phyloP scores from a whole-genome alignment of 192 early-diverging fungal species.

The Podila minutissima region DNA sequence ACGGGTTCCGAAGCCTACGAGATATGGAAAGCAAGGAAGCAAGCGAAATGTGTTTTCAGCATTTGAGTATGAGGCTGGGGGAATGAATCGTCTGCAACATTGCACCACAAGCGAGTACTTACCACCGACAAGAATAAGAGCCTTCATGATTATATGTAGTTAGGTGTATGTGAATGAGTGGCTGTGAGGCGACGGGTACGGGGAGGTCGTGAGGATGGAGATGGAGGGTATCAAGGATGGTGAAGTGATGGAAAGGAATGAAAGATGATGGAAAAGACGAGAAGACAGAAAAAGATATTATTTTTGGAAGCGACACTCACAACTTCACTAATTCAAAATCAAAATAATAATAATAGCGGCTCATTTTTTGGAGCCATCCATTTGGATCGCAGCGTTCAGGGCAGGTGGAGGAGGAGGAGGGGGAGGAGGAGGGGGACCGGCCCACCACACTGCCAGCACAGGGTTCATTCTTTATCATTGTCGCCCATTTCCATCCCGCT shows the following conservation, averaged over 20 bases:
- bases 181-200: not conserved
- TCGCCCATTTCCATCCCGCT: no score
- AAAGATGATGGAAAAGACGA: not conserved
- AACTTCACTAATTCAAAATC: no score
- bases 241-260: not conserved
- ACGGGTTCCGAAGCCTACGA: constrained; percentile 94
- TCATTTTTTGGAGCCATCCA: no score
- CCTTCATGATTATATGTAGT: constrained; percentile 68
- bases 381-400: no score
- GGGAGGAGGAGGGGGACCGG: no score
- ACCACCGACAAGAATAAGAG: constrained; percentile 87
- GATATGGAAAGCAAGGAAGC: not conserved
- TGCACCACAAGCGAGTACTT: constrained; percentile 15
- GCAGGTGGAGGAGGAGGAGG: not conserved
- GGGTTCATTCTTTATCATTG: no score
- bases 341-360: no score
- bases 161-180: not conserved
- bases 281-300: no score
- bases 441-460: no score
- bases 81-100: not conserved
- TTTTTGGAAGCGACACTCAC: no score
- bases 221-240: not conserved
- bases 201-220: not conserved
- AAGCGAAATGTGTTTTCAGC: not conserved
- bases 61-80: not conserved